Evolutionary conservation across 495 filamentous ascomycete genomes (phyloP).

Genomic region (Aspergillus ellipticus): DNA sequence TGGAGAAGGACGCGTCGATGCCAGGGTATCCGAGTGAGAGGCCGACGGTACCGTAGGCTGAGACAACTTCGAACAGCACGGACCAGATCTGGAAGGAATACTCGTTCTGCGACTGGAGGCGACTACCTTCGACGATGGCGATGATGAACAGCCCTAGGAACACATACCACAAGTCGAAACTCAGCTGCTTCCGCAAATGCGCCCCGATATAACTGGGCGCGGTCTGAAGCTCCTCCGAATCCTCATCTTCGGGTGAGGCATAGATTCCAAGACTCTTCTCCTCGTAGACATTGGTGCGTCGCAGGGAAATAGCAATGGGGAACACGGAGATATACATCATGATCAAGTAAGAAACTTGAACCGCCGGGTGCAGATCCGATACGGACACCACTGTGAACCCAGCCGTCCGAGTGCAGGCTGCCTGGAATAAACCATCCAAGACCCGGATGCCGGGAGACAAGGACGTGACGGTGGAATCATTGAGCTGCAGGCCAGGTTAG

Average conservation of each 20-base stretch:
- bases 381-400: conserved; percentile 81
- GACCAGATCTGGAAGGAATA: conserved; percentile 73
- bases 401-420: conserved; percentile 79
- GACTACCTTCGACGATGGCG: conserved; percentile 71
- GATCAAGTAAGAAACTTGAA: conserved; percentile 91
- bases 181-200: conserved; percentile 84
- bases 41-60: conserved; percentile 92
- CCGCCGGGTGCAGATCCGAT: conserved; percentile 75
- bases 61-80: conserved; percentile 86
- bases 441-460: conserved; percentile 65
- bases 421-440: conserved; percentile 83
- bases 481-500: conserved; percentile 47
- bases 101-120: conserved; percentile 53
- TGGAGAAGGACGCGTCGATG: conserved; percentile 73
- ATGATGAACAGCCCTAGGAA: conserved; percentile 87
- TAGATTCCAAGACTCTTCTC: conserved; percentile 89
- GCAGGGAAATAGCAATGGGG: conserved; percentile 90
- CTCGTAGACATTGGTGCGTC: conserved; percentile 94
- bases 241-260: conserved; percentile 40
- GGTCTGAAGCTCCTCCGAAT: conserved; percentile 43
- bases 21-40: conserved; percentile 76
- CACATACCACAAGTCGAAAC: conserved; percentile 94
- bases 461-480: conserved; percentile 59
- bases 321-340: conserved; percentile 99
- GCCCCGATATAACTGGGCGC: conserved; percentile 78